A percentile compares a stretch with the other conserved stretches of the same genome.
These are phyloP conservation scores for Fusarium nisikadoi DNA, from an alignment of 2,329 filamentous ascomycete genomes.

Conservation along the genomic window DNA sequence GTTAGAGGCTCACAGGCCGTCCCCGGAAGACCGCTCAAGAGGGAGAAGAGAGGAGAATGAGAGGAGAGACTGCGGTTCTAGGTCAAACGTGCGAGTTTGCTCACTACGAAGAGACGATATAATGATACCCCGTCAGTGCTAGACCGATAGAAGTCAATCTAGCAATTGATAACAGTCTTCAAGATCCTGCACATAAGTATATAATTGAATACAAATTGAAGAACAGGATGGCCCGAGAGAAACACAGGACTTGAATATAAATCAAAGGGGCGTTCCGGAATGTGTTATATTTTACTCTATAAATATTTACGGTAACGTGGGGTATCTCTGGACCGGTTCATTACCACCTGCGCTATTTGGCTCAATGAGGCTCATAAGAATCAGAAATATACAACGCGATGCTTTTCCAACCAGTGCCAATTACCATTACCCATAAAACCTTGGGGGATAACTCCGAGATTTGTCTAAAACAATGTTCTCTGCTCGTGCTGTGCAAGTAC, in stretches of 20 bases:
- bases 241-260: background rate
- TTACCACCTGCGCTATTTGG: background rate
- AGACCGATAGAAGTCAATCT: background rate
- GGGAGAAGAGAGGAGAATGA: constrained; percentile 27
- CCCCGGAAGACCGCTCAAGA: constrained; percentile 39
- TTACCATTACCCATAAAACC: background rate
- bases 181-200: background rate
- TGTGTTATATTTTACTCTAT: constrained; percentile 1
- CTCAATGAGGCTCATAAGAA: background rate
- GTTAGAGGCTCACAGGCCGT: constrained; percentile 40
- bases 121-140: constrained; percentile 38
- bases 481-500: background rate
- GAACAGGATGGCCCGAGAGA: background rate
- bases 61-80: background rate
- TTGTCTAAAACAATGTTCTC: background rate
- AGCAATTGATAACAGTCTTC: background rate
- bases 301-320: constrained; percentile 1
- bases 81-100: background rate
- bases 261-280: background rate
- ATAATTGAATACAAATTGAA: background rate
- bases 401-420: constrained; percentile 9
- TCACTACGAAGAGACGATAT: constrained; percentile 22
- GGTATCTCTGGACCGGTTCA: constrained; percentile 22
- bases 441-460: background rate
- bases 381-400: constrained; percentile 4